phyloP scores from a whole-genome alignment of 2,329 filamentous ascomycete species.

The Talaromyces islandicus region DNA sequence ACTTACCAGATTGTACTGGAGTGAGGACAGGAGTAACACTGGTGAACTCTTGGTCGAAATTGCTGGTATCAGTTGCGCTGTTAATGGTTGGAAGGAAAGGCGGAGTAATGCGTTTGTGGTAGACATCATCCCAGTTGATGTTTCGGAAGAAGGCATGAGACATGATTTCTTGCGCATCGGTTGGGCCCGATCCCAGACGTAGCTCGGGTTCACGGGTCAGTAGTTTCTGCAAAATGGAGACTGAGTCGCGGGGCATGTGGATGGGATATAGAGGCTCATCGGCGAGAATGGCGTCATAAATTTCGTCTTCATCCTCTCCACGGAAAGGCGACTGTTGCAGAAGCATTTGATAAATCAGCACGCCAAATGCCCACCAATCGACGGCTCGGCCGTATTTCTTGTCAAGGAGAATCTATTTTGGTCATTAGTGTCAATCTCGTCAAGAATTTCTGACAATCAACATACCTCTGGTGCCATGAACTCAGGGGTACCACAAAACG shows the following conservation, averaged over 20 bases:
- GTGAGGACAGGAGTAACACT: slow-evolving; percentile 96
- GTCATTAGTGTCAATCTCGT: slow-evolving; percentile 16
- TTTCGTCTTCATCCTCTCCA: slow-evolving; percentile 97
- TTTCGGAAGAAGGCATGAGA: slow-evolving; percentile 96
- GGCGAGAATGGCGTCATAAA: slow-evolving; percentile 95
- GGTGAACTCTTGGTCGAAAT: slow-evolving; percentile 98
- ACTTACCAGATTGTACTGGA: slow-evolving; percentile 91
- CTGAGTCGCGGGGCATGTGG: slow-evolving; percentile 95
- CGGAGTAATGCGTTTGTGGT: slow-evolving; percentile 83
- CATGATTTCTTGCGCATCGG: slow-evolving; percentile 98
- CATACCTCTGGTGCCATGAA: slow-evolving; percentile 97
- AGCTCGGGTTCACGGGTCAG: slow-evolving; percentile 92
- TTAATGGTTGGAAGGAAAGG: slow-evolving; percentile 88
- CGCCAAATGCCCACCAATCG: slow-evolving; percentile 99
- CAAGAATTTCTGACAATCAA: not conserved
- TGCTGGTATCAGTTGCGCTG: slow-evolving; percentile 95
- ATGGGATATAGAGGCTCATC: slow-evolving; percentile 98
- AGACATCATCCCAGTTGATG: slow-evolving; percentile 98
- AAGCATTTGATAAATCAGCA: slow-evolving; percentile 99
- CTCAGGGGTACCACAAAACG: slow-evolving; percentile 98
- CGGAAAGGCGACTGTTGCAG: slow-evolving; percentile 98
- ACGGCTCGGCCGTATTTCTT: slow-evolving; percentile 98
- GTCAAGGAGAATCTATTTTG: slow-evolving; percentile 75
- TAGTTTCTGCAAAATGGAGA: slow-evolving; percentile 95
- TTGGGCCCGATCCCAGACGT: slow-evolving; percentile 86